Percentiles rank a stretch among this genome's conserved stretches.
phyloP scores from a whole-genome alignment of 208 protist genomes.

The Acanthamoeba triangularis region DNA sequence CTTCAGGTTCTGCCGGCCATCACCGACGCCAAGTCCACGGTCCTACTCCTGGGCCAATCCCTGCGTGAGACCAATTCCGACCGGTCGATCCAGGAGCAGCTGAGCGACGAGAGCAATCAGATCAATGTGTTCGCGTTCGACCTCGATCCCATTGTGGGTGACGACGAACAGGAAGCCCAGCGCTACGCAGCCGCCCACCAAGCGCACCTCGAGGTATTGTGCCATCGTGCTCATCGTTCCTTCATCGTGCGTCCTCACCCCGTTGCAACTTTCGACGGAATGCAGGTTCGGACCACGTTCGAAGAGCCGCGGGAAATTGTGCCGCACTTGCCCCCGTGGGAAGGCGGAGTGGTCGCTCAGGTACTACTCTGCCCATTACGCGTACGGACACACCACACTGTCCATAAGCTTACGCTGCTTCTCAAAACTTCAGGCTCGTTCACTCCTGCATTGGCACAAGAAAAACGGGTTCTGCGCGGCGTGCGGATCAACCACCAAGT shows the following conservation, averaged over 20 bases:
- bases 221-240: too few relatives aligned
- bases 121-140: conserved; percentile 35
- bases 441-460: conserved; percentile 26
- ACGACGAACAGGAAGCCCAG: neutral
- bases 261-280: neutral
- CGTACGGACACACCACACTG: too few relatives aligned
- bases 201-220: neutral
- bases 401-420: too few relatives aligned
- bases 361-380: too few relatives aligned
- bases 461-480: neutral
- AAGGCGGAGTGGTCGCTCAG: conserved; percentile 1
- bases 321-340: conserved; percentile 22
- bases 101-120: conserved; percentile 48
- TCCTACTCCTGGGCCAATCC: neutral
- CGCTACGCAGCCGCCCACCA: neutral
- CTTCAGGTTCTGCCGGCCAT: conserved; percentile 7
- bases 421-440: neutral
- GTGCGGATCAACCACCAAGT: neutral
- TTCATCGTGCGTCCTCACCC: too few relatives aligned
- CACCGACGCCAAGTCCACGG: neutral
- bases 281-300: neutral
- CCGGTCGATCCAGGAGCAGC: conserved; percentile 24
- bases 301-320: neutral
- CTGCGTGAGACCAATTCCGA: neutral
- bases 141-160: neutral